Base-by-base conservation (phyloP, 331 rosid genomes). In the Acacia pycnantha region DNA sequence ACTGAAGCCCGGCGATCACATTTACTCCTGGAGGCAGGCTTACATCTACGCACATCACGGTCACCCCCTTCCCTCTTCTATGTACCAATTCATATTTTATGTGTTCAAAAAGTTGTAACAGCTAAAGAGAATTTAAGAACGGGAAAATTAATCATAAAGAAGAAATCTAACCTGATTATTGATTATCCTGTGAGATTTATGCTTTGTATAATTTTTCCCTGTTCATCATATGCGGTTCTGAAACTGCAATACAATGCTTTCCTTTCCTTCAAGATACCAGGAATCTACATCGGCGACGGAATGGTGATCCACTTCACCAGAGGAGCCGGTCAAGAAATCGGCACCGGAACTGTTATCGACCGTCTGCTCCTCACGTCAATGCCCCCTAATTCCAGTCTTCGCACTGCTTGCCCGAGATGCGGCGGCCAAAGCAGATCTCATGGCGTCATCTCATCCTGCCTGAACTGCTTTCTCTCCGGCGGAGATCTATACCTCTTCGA, bases 261-360 rank as follows among this genome's bases (percentile, higher is more conserved):
- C 29, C 53, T 70, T 74, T 86, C 50, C 29, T 54, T 12, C 73
- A 40, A 40, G 54, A 78, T 33, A 41, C 43, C 91, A 94, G 96
- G 98, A 73, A 88, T 94, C 37, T 94, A 88, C 58, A 58, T 86
- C 11, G 92, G 97, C 16, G 90, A 91, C 1, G 94, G 84, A 81
- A 88, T 76, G 79, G 97, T 94, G 83, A 85, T 92, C 75, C 97
- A 92, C 79, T 94, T 92, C 89, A 92, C 98, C 40, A 84, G 86
- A 14, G 90, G 89, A 61, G 84, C 70, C 79, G 86, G 82, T 24
- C 84, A 77, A 84, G 91, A 90, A 83, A 82, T 33, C 44, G 90
- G 91, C 66, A 83, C 87, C 1, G 85, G 89, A 67, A 89, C 85
- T n/a, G 47, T 79, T 40, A 37, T 88, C n/a, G 85, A 87, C 65